Percentiles rank a stretch among this genome's conserved stretches.
These are phyloP conservation scores for Limtongia smithiae DNA, from an alignment of 805 yeast species.

Conservation along the genomic window DNA sequence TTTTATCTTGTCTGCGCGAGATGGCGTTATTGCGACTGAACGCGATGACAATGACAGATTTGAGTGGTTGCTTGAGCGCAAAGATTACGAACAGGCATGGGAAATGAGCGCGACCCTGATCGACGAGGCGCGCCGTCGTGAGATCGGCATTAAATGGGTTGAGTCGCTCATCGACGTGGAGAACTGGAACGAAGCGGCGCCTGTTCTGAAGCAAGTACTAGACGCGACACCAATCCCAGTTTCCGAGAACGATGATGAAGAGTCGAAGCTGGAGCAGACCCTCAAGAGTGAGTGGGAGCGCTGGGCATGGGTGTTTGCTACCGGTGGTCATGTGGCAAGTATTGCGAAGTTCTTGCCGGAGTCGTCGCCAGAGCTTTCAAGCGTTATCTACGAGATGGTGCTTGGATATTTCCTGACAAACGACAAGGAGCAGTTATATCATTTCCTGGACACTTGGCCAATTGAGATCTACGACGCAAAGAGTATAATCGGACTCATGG, in stretches of 20 bases:
- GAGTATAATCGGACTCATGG: conserved; percentile 46
- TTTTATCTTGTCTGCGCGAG: conserved; percentile 74
- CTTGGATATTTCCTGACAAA: conserved; percentile 47
- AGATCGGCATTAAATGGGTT: conserved; percentile 57
- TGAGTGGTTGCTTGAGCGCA: conserved; percentile 63
- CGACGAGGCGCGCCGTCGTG: conserved; percentile 48
- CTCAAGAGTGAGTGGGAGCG: conserved; percentile 56
- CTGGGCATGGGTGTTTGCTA: conserved; percentile 55
- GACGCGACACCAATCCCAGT: conserved; percentile 15
- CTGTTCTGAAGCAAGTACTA: conserved; percentile 45
- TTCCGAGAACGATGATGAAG: conserved; percentile 28
- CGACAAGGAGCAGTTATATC: conserved; percentile 41
- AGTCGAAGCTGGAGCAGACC: conserved; percentile 27
- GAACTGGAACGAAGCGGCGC: conserved; percentile 56
- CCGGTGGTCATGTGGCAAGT: conserved; percentile 44
- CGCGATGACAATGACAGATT: conserved; percentile 66
- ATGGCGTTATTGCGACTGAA: conserved; percentile 72
- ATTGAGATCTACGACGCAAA: conserved; percentile 48
- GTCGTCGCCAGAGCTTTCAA: conserved; percentile 39
- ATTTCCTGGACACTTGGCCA: conserved; percentile 57
- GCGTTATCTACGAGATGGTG: conserved; percentile 45
- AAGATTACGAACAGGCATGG: conserved; percentile 70
- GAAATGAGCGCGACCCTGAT: conserved; percentile 60
- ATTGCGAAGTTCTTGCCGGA: conserved; percentile 60
- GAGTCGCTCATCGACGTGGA: conserved; percentile 37